phyloP scores from a whole-genome alignment of 1,284 basidiomycete genomes.

The Trametes versicolor region DNA sequence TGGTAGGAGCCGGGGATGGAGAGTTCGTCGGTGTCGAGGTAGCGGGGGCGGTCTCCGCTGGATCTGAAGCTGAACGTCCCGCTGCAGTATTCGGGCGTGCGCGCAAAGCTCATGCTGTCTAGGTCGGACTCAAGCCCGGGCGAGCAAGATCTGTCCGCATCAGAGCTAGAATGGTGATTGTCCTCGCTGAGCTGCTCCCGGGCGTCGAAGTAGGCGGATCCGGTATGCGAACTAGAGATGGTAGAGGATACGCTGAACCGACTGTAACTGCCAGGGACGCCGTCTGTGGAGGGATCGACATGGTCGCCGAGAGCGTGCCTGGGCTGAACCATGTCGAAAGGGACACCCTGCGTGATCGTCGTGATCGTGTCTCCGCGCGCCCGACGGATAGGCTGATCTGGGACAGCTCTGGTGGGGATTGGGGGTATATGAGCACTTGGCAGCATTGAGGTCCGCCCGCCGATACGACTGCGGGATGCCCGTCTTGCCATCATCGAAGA shows the following conservation, averaged over 20 bases:
- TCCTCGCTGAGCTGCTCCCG: conserved; percentile 30
- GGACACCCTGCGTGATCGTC: conserved; percentile 33
- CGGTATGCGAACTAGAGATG: conserved; percentile 18
- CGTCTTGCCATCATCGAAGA: conserved; percentile 42
- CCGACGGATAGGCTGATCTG: conserved; percentile 12
- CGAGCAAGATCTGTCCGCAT: conserved; percentile 28
- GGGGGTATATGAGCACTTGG: conserved; percentile 11
- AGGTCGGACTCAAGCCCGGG: conserved; percentile 39
- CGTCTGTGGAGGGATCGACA: not conserved
- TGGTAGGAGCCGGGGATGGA: conserved; percentile 24
- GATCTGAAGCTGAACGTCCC: conserved; percentile 31
- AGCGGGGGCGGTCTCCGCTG: conserved; percentile 20
- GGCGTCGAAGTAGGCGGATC: conserved; percentile 27
- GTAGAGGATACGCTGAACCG: conserved; percentile 19
- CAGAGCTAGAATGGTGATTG: conserved; percentile 7
- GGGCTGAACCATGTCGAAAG: conserved; percentile 33
- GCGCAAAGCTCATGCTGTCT: conserved; percentile 46
- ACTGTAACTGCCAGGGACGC: not conserved
- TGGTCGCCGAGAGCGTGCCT: conserved; percentile 11
- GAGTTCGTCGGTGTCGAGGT: conserved; percentile 15
- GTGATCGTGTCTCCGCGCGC: conserved; percentile 29
- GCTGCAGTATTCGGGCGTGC: conserved; percentile 33
- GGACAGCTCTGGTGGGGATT: not conserved
- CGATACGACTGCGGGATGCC: conserved; percentile 15
- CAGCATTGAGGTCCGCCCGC: conserved; percentile 2